Evolutionary conservation across 192 early-diverging fungal species (phyloP).

Genomic region (Thamnidium elegans): DNA sequence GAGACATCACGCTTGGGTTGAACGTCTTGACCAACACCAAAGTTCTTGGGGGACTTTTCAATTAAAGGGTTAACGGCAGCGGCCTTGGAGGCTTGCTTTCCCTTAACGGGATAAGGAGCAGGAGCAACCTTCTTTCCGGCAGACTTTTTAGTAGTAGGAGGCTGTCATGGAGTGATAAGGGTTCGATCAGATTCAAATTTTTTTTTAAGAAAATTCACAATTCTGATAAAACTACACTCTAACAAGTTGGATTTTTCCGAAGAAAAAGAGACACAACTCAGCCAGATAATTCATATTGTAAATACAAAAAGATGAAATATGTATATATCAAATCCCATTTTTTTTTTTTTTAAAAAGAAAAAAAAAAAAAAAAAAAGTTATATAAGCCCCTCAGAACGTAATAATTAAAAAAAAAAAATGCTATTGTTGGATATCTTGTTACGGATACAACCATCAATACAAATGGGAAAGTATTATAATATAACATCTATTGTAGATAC

Average conservation of each 20-base stretch:
- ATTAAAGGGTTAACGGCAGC: constrained; percentile 84
- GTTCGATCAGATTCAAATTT: constrained; percentile 21
- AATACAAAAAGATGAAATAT: neutral
- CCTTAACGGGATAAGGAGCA: constrained; percentile 73
- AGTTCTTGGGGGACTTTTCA: constrained; percentile 92
- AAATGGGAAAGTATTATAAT: neutral
- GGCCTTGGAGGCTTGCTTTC: constrained; percentile 67
- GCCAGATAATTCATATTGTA: constrained; percentile 4
- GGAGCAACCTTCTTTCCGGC: constrained; percentile 87
- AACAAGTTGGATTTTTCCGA: constrained; percentile 5
- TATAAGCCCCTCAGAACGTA: neutral
- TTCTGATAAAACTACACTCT: constrained; percentile 23
- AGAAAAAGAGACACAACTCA: constrained; percentile 15
- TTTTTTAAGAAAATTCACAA: constrained; percentile 14
- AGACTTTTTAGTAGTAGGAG: constrained; percentile 50
- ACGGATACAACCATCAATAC: neutral
- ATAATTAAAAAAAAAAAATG: too few species aligned
- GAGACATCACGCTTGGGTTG: constrained; percentile 93
- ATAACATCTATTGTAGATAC: neutral
- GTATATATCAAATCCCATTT: neutral
- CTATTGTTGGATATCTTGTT: neutral
- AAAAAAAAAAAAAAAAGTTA: neutral
- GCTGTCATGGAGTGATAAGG: constrained; percentile 23
- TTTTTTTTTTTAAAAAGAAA: too few species aligned
- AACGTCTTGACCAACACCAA: constrained; percentile 95